Evolutionary conservation across 1,284 basidiomycete species (phyloP), one percentile per base, ranked within the genome.

Genomic region (Pseudozyma tsukubaensis): DNA sequence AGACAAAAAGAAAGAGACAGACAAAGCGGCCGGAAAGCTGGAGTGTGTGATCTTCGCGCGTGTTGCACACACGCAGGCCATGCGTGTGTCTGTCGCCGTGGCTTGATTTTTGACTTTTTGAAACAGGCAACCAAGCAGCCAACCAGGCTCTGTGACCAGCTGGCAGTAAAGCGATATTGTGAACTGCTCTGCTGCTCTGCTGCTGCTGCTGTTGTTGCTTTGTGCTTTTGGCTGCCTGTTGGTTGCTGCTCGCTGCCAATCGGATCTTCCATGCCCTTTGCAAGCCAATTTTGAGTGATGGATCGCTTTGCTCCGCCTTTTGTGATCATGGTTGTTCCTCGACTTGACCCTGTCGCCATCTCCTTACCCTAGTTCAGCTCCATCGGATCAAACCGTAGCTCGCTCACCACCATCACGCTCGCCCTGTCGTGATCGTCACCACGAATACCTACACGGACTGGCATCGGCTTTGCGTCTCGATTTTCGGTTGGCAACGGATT

Each of bases 191-290:
- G 37, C 24, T 29, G 24, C 24, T 37, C 36, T 47, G 52, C 24
- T 47, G 53, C 47, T 32, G 18, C 39, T 42, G 24, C 24, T 29
- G 24, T 11, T 37, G 18, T 32, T 36, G 42, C 18, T 56, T n/a
- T 13, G 40, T 35, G 24, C 8, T n/a, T 37, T 24, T 21, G 34
- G 13, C 14, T 43, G 12, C 16, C 14, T 39, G 19, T 39, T 57
- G 59, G 6, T 43, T 32, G 21, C 34, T 55, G 51, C 14, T 29
- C 6, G 18, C 19, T 47, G 37, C 21, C 43, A 29, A 45, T 32
- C 36, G 45, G 54, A 39, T 40, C 37, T 42, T 29, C 16, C 51
- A 53, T 21, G 37, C 29, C 10, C 32, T 39, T 21, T 51, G 50
- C 11, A n/a, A 29, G 24, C 24, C 24, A 29, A 29, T 29, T 29